Base-by-base conservation (phyloP, 306 rosid species). In the Fragaria ananassa region DNA sequence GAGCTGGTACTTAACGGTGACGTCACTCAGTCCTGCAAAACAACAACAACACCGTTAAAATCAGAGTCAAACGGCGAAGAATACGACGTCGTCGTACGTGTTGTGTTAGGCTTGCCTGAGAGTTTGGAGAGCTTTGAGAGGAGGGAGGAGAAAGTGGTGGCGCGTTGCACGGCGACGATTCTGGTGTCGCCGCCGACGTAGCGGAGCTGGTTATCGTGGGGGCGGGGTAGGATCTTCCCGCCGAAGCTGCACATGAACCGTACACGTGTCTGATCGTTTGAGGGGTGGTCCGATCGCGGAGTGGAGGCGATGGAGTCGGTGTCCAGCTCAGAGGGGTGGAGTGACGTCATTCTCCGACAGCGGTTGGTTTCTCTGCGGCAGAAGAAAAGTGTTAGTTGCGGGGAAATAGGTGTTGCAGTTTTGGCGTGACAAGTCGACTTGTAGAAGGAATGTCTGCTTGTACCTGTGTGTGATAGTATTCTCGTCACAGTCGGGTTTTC, bases 161-260 rank as follows among this genome's bases (percentile, higher is more conserved):
- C 74, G 35, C 99, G 91, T 65, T 89, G 86, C 17, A 89, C 90
- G 57, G 93, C 93, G 72, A 92, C 87, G 6, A 96, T 96, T 18
- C 99, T 87, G 25, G 99, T 96, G 25, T 96, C 99, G 13, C 99
- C 99, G 75, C 99, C 97, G 25, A 92, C 97, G 58, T 96, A 96
- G 0, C 99, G 99, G 79, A 96, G 98, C 79, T 92, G 97, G 73
- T 96, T 92, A 21, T 96, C 99, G 70, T 83, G 92, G 13, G 96
- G 99, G 1, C 99, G 96, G 0, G 96, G 99, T 42, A 91, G 29
- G 81, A 96, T 96, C 76, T 88, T 87, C 74, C 98, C 99, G 78
- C 98, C 98, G 80, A 92, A 96, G 81, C 99, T 96, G 86, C 98
- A 92, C 99, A 96, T 96, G 84, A 96, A 89, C 15, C 98, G 91